Evolutionary conservation across 495 filamentous ascomycete species (phyloP).

Genomic region (Aspergillus sparsus): DNA sequence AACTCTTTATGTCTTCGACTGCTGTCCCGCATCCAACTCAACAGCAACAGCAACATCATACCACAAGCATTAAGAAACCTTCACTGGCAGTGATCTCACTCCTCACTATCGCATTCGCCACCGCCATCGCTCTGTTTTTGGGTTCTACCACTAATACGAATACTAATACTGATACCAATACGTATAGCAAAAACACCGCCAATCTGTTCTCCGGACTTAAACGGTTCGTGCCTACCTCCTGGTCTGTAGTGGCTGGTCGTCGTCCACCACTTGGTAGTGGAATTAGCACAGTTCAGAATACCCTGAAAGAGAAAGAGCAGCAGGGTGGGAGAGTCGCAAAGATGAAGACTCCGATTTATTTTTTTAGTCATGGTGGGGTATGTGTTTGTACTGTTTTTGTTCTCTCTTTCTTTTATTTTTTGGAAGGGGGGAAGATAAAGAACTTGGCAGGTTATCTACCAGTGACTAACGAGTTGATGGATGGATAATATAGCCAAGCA

Average conservation of each 20-base stretch:
- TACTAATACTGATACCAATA: constrained; percentile 7
- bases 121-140: constrained; percentile 11
- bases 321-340: not conserved
- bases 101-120: constrained; percentile 12
- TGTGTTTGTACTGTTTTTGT: constrained; percentile 31
- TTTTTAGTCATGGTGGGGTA: constrained; percentile 76
- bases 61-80: not conserved
- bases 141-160: not conserved
- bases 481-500: constrained; percentile 55
- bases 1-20: constrained; percentile 14
- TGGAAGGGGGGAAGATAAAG: not conserved
- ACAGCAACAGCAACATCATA: not conserved
- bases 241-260: constrained; percentile 10
- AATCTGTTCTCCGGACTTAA: constrained; percentile 35
- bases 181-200: constrained; percentile 16
- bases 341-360: constrained; percentile 68
- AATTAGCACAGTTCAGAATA: not conserved
- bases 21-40: not conserved
- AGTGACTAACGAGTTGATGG: not conserved
- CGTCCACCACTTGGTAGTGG: not conserved
- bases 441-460: not conserved
- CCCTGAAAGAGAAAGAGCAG: not conserved
- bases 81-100: constrained; percentile 10
- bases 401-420: not conserved
- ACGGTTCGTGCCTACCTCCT: constrained; percentile 26